phyloP scores from a whole-genome alignment of 2,329 filamentous ascomycete species.

The Didymella glomerata region DNA sequence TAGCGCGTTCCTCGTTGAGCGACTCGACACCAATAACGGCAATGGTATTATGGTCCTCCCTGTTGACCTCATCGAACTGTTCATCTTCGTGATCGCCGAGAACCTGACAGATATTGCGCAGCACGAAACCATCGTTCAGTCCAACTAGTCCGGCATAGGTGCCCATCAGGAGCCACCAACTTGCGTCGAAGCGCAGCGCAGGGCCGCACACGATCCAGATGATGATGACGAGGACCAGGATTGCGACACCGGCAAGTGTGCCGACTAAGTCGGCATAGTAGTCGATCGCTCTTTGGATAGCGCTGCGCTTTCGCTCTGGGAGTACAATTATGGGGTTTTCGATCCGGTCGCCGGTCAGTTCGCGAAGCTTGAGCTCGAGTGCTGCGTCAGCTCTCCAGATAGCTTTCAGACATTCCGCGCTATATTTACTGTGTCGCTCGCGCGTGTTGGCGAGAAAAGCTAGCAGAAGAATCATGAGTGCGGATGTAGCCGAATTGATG shows the following conservation, averaged over 20 bases:
- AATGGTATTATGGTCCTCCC: neutral
- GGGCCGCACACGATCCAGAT: conserved; percentile 11
- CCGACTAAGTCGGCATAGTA: conserved; percentile 17
- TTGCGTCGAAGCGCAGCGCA: conserved; percentile 9
- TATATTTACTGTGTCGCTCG: conserved; percentile 11
- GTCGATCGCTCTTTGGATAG: conserved; percentile 11
- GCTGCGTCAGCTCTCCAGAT: conserved; percentile 16
- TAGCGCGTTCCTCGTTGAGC: conserved; percentile 1
- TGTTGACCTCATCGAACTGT: conserved; percentile 5
- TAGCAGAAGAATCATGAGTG: conserved; percentile 13
- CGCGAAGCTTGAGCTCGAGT: conserved; percentile 11
- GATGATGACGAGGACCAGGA: conserved; percentile 10
- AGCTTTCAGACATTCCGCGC: conserved; percentile 1
- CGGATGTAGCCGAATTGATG: conserved; percentile 15
- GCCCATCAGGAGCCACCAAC: conserved; percentile 16
- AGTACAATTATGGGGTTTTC: conserved; percentile 3
- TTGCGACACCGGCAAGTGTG: conserved; percentile 13
- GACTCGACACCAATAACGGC: neutral
- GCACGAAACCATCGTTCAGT: conserved; percentile 17
- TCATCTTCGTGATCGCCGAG: conserved; percentile 14
- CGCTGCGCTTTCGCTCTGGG: neutral
- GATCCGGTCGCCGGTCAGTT: neutral
- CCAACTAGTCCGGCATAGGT: conserved; percentile 12
- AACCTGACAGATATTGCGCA: conserved; percentile 11
- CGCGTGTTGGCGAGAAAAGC: conserved; percentile 13